Base-by-base conservation (phyloP, 768 basidiomycete genomes). In the Russula earlei region DNA sequence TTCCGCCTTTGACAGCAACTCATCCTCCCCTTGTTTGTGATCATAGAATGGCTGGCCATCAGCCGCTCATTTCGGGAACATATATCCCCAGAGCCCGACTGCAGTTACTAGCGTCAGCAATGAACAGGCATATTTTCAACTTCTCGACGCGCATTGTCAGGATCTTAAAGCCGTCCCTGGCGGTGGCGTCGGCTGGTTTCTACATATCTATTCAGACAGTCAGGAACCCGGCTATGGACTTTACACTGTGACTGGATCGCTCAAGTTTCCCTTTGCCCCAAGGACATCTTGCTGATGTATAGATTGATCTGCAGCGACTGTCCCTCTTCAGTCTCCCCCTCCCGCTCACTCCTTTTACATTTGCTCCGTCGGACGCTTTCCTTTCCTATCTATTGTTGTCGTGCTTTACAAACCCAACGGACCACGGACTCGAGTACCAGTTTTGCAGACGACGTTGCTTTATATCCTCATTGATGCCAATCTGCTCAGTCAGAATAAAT, bases 161-260 rank as follows among this genome's bases (percentile, higher is more conserved):
- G 74, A 80, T 62, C 73, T 89, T 63, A 89, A 89, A 68, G 63
- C 60, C 0, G 77, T 78, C 24, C 65, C 69, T 15, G 77, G 77
- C 3, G 85, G 85, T 20, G 85, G 85, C 22, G 70, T 88, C 34
- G 85, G 87, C 11, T 90, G 87, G 87, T 90, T 90, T 62, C 84
- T 84, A 25, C 87, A 89, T 65, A 82, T 88, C 52, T 88, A 87
- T 64, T 80, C 81, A 1, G 87, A 87, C 63, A 56, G 68, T 57
- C 76, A 80, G 67, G 76, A 75, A 49, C 80, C 82, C 17, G 86
- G 86, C 11, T 89, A 89, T 63, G 87, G 86, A 6, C 77, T 88
- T 50, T 84, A 83, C 63, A 68, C 75, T 31, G 59, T 40, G 0
- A 67, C 71, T 29, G 79, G 80, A 20, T 63, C 66, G 20, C 61